Conservation (phyloP, 78 protist genomes). For the Isochrysis galbana region DNA sequence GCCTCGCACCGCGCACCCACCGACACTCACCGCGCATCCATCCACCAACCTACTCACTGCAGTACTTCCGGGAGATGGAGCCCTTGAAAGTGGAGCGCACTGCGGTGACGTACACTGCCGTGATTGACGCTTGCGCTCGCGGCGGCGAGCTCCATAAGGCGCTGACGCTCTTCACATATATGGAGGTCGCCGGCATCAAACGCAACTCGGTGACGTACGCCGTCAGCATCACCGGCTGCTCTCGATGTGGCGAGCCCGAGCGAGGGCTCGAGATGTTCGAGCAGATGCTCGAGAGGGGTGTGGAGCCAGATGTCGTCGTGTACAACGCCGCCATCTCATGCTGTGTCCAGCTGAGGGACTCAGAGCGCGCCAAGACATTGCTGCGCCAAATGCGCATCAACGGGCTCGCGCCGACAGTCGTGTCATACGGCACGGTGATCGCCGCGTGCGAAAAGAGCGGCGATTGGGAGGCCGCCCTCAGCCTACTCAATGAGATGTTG, state of each 20-base stretch:
- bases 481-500: background rate
- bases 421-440: conserved; percentile 5
- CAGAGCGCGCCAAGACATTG: background rate
- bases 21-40: background rate
- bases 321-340: conserved; percentile 2
- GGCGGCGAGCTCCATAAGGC: background rate
- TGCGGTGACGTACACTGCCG: background rate
- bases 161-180: background rate
- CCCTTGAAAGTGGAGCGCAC: background rate
- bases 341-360: background rate
- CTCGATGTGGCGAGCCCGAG: background rate
- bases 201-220: background rate
- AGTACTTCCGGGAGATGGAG: background rate
- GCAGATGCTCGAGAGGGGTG: background rate
- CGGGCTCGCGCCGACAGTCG: background rate
- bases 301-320: background rate
- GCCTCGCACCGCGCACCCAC: no score
- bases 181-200: background rate
- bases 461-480: conserved; percentile 8
- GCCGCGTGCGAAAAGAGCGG: conserved; percentile 26
- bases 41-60: background rate
- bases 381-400: background rate
- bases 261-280: background rate
- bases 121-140: background rate
- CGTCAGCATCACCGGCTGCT: background rate